These are phyloP conservation scores for Anthracocystis panici-leucophaei DNA, from an alignment of 1,284 basidiomycete genomes.

Conservation along the genomic window DNA sequence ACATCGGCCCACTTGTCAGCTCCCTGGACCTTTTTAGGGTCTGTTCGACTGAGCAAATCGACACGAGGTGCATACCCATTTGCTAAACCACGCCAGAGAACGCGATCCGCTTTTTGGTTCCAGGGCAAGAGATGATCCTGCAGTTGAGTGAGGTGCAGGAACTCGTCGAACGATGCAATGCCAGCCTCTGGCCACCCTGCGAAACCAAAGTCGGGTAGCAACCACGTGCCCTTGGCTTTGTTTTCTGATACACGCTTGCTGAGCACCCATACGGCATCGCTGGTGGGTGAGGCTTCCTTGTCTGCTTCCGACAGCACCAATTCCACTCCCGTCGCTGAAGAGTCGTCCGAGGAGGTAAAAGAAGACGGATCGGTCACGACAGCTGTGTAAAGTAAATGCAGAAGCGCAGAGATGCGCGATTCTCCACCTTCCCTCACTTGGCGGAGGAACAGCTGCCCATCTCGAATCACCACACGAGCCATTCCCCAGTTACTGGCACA, in stretches of 20 bases:
- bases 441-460: constrained; percentile 51
- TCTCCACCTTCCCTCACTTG: constrained; percentile 48
- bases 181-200: constrained; percentile 58
- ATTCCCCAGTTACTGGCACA: constrained; percentile 33
- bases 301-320: constrained; percentile 52
- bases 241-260: constrained; percentile 33
- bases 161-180: constrained; percentile 52
- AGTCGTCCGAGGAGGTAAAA: background rate
- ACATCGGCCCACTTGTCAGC: constrained; percentile 53
- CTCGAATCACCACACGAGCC: constrained; percentile 46
- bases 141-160: constrained; percentile 24
- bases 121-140: constrained; percentile 45
- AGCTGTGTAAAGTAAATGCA: constrained; percentile 44
- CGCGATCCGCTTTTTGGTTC: constrained; percentile 31
- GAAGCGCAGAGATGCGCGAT: constrained; percentile 44
- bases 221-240: constrained; percentile 31
- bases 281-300: constrained; percentile 37
- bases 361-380: constrained; percentile 32
- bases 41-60: constrained; percentile 38
- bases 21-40: constrained; percentile 18
- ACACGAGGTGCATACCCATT: constrained; percentile 44
- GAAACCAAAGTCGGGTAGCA: constrained; percentile 59
- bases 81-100: constrained; percentile 51
- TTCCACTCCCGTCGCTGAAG: constrained; percentile 24
- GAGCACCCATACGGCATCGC: constrained; percentile 41